Evolutionary conservation across 805 yeast genomes (phyloP).

Genomic region (Ogataea parapolymorpha): DNA sequence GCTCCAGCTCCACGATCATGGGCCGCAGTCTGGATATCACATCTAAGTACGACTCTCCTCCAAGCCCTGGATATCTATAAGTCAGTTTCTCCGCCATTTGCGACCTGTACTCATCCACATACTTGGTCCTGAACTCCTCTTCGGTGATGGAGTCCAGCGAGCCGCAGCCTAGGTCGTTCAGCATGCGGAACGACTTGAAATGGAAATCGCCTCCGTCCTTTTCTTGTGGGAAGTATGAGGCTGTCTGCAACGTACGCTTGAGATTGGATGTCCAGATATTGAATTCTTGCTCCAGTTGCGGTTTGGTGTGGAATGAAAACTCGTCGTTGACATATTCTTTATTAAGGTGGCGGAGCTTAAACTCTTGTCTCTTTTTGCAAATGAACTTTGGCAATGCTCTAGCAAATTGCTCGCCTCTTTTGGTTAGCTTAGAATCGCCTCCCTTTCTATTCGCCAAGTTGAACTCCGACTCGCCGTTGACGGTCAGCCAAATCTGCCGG

Average conservation of each 20-base stretch:
- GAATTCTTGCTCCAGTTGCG: slow-evolving; percentile 27
- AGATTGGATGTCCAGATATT: slow-evolving; percentile 36
- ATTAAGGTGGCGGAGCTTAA: slow-evolving; percentile 32
- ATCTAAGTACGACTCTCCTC: slow-evolving; percentile 38
- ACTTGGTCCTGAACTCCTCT: slow-evolving; percentile 26
- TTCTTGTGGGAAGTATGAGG: slow-evolving; percentile 28
- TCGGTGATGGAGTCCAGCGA: slow-evolving; percentile 32
- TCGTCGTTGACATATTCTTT: slow-evolving; percentile 33
- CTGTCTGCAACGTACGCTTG: slow-evolving; percentile 33
- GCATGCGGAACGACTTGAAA: slow-evolving; percentile 32
- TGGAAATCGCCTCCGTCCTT: slow-evolving; percentile 25
- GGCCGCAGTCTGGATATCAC: slow-evolving; percentile 35
- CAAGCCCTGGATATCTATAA: slow-evolving; percentile 36
- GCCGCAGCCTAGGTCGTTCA: slow-evolving; percentile 36
- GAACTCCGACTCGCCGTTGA: slow-evolving; percentile 33
- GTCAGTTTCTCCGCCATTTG: slow-evolving; percentile 30
- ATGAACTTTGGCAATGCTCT: slow-evolving; percentile 35
- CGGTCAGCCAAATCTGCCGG: slow-evolving; percentile 36
- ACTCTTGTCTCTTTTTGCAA: slow-evolving; percentile 33
- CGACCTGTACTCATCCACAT: slow-evolving; percentile 28
- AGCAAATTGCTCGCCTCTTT: slow-evolving; percentile 32
- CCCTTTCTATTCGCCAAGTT: slow-evolving; percentile 29
- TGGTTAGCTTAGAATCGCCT: slow-evolving; percentile 32
- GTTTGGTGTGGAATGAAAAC: slow-evolving; percentile 18
- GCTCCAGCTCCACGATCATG: slow-evolving; percentile 35